Evolutionary conservation across 306 rosid genomes (phyloP).

Genomic region (Glycine latifolia): DNA sequence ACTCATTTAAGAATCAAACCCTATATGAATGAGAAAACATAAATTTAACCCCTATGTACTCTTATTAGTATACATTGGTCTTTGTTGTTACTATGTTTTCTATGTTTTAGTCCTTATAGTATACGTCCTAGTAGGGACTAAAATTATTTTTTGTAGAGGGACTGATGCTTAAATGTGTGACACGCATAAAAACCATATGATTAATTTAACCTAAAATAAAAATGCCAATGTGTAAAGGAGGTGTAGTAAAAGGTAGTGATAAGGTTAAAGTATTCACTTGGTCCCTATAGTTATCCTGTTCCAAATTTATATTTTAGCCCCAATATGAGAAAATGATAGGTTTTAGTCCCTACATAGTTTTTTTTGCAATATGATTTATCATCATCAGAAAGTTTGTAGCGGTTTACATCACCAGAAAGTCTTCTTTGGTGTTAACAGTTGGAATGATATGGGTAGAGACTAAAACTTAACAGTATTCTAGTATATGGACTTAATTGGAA

Average conservation of each 20-base stretch:
- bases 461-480: background rate
- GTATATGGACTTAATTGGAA: background rate
- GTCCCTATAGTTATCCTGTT: too few species aligned
- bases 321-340: too few species aligned
- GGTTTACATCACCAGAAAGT: too few species aligned
- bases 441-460: too few species aligned
- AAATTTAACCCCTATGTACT: background rate
- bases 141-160: background rate
- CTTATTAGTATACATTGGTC: background rate
- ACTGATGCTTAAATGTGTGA: background rate
- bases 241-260: background rate
- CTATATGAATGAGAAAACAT: background rate
- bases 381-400: too few species aligned
- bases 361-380: too few species aligned
- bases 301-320: too few species aligned
- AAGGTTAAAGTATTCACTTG: too few species aligned
- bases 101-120: background rate
- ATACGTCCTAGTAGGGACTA: background rate
- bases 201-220: background rate
- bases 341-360: background rate
- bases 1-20: background rate
- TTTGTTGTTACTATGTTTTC: background rate
- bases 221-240: background rate
- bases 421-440: too few species aligned
- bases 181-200: background rate